A percentile compares a stretch with the other conserved stretches of the same genome.
Conservation (phyloP, 129 eudicot genomes). For the Logfia minima region DNA sequence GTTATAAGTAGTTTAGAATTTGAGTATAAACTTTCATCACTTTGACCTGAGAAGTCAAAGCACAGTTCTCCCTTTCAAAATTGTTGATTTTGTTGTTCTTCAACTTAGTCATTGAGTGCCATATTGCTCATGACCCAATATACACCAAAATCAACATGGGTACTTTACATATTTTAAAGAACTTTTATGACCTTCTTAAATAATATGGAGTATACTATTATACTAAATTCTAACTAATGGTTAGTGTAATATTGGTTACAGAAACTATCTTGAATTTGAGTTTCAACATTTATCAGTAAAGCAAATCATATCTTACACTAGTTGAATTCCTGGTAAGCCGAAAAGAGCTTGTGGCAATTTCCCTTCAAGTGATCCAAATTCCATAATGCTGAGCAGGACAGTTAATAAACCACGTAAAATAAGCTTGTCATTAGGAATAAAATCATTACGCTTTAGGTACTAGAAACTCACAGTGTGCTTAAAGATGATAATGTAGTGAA, state of each 20-base stretch:
- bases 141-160: too few relatives aligned
- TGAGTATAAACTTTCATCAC: background rate
- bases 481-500: conserved; percentile 66
- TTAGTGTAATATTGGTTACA: too few relatives aligned
- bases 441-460: background rate
- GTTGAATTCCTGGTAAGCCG: conserved; percentile 62
- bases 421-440: background rate
- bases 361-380: conserved; percentile 78
- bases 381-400: conserved; percentile 35
- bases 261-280: background rate
- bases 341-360: conserved; percentile 59
- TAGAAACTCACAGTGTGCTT: conserved; percentile 71
- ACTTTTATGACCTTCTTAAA: too few relatives aligned
- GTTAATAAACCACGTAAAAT: background rate
- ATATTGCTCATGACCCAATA: too few relatives aligned
- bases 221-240: too few relatives aligned
- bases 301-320: conserved; percentile 60
- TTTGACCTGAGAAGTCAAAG: conserved; percentile 24
- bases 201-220: too few relatives aligned
- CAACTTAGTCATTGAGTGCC: too few relatives aligned
- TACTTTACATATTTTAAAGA: too few relatives aligned
- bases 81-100: too few relatives aligned
- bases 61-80: too few relatives aligned
- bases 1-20: too few relatives aligned
- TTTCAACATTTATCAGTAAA: background rate